Percentiles rank a stretch among this genome's conserved stretches.
Evolutionary conservation across 2,329 filamentous ascomycete genomes (phyloP).

Genomic region (Aspergillus niger): DNA sequence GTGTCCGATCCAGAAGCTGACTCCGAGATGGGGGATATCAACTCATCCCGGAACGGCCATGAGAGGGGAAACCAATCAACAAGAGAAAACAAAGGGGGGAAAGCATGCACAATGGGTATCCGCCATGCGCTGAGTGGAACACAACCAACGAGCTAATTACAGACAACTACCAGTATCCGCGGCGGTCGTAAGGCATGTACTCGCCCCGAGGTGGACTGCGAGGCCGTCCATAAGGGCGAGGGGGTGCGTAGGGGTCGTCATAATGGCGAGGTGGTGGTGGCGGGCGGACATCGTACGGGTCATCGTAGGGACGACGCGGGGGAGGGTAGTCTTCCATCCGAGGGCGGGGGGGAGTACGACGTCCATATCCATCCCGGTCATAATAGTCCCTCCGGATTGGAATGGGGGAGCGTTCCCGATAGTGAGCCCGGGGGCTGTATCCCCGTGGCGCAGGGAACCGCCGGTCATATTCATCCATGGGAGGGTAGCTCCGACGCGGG

Average conservation of each 20-base stretch:
- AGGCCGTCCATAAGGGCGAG: slow-evolving; percentile 56
- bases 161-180: slow-evolving; percentile 47
- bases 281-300: slow-evolving; percentile 58
- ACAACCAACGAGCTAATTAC: slow-evolving; percentile 16
- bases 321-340: slow-evolving; percentile 75
- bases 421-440: slow-evolving; percentile 82
- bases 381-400: slow-evolving; percentile 79
- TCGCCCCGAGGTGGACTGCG: slow-evolving; percentile 44
- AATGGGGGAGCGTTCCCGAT: slow-evolving; percentile 81
- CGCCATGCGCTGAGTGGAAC: slow-evolving; percentile 22
- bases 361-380: slow-evolving; percentile 73
- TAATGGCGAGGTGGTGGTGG: slow-evolving; percentile 55
- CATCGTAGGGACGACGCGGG: slow-evolving; percentile 60
- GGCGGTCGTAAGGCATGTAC: slow-evolving; percentile 47
- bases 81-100: slow-evolving; percentile 4
- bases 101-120: slow-evolving; percentile 26
- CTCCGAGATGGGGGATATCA: neutral
- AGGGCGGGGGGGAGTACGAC: slow-evolving; percentile 77
- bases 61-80: slow-evolving; percentile 10
- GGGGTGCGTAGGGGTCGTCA: slow-evolving; percentile 62
- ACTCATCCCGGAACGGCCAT: slow-evolving; percentile 5
- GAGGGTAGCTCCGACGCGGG: slow-evolving; percentile 67
- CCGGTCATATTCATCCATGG: slow-evolving; percentile 78
- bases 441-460: slow-evolving; percentile 76
- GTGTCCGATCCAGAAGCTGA: slow-evolving; percentile 5